Conservation (phyloP, 345 rosid genomes). For the Citrus maxima region DNA sequence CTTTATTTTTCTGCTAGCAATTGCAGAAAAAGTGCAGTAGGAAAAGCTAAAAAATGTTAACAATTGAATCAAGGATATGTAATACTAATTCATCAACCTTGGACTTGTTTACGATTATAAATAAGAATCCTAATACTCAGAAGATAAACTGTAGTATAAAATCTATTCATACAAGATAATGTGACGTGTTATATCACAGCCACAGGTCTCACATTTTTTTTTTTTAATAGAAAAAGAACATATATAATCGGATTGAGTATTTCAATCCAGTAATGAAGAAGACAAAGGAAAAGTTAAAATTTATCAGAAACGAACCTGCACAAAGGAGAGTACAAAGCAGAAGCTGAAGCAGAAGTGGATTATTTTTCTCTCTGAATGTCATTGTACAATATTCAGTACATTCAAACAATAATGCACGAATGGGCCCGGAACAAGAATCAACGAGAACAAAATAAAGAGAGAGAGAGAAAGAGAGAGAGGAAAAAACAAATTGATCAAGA, state of each 20-base stretch:
- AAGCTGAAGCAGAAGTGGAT: background rate
- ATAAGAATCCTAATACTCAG: background rate
- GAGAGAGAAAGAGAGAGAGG: no score
- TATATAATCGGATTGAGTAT: background rate
- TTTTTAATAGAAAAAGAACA: no score
- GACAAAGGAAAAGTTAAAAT: background rate
- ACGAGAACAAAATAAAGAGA: background rate
- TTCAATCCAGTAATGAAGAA: background rate
- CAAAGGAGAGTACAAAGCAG: background rate
- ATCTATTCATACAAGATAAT: no score
- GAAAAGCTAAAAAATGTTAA: no score
- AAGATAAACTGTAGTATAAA: no score
- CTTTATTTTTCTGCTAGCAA: background rate
- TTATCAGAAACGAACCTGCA: background rate
- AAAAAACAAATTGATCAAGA: background rate
- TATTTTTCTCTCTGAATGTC: background rate
- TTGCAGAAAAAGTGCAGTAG: background rate
- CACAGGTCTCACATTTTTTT: no score
- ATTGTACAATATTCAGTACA: background rate
- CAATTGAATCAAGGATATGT: background rate
- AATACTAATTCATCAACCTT: no score
- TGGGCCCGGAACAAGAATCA: background rate
- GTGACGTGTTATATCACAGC: no score
- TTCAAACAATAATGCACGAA: no score
- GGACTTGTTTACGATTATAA: no score